phyloP scores from a whole-genome alignment of 192 early-diverging fungal species.

The Allomyces javanicus region DNA sequence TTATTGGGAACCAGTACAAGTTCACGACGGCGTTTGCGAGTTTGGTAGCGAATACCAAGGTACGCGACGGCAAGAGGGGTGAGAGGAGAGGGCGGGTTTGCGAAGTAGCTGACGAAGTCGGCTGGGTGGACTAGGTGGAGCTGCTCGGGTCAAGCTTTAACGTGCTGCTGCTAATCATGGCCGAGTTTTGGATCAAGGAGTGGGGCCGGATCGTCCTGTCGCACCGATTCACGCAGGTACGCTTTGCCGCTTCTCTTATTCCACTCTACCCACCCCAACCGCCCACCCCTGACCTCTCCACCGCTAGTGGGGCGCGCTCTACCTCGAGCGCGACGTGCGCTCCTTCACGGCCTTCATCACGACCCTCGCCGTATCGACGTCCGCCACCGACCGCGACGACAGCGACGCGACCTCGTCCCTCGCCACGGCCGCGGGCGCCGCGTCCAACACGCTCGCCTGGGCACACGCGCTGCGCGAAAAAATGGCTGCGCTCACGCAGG shows the following conservation, averaged over 20 bases:
- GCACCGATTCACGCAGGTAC: background rate
- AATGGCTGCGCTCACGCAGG: background rate
- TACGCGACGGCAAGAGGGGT: background rate
- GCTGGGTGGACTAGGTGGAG: background rate
- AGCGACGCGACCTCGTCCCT: background rate
- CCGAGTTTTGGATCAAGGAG: background rate
- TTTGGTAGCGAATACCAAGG: background rate
- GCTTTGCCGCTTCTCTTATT: background rate
- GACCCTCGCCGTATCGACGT: background rate
- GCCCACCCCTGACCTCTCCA: background rate
- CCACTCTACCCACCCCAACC: background rate
- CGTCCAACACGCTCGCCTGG: background rate
- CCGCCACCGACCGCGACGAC: background rate
- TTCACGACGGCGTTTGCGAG: background rate
- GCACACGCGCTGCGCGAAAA: background rate
- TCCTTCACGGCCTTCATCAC: background rate
- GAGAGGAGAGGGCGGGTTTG: background rate
- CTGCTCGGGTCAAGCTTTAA: background rate
- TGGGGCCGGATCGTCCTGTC: background rate
- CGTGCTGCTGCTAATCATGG: background rate
- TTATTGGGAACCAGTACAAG: background rate
- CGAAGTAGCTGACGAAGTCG: background rate
- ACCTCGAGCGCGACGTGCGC: background rate
- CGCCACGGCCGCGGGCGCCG: background rate
- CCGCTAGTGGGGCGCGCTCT: background rate